Conservation (phyloP, 2,329 filamentous ascomycete species). For the Lomentospora prolificans region DNA sequence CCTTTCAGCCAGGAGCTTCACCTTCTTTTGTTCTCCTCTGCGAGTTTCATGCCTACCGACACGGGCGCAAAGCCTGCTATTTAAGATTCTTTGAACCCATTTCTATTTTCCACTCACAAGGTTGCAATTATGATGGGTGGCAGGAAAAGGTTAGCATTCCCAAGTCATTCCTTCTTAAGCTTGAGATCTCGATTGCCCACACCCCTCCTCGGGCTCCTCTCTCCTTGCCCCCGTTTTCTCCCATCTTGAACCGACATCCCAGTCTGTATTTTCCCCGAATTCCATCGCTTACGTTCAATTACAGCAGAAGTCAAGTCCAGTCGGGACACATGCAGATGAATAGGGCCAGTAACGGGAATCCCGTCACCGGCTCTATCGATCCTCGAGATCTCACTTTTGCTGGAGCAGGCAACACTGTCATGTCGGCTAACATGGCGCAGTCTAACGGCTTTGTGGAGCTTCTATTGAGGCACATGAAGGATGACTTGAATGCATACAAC, state of each 20-base stretch:
- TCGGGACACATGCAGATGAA: neutral
- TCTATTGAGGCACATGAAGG: slow-evolving; percentile 23
- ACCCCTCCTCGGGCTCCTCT: neutral
- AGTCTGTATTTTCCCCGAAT: neutral
- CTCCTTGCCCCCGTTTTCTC: neutral
- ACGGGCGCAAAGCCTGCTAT: too few relatives aligned
- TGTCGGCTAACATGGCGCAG: slow-evolving; percentile 6
- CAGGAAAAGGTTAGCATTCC: slow-evolving; percentile 4
- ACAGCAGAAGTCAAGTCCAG: neutral
- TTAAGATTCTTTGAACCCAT: neutral
- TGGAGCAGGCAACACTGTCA: neutral
- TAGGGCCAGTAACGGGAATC: neutral
- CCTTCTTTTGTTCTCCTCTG: slow-evolving; percentile 2
- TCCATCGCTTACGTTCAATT: neutral
- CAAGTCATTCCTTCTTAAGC: neutral
- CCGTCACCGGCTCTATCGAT: slow-evolving; percentile 2
- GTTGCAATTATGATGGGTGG: neutral
- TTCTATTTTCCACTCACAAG: neutral
- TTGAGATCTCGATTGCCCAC: neutral
- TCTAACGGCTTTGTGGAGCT: slow-evolving; percentile 10
- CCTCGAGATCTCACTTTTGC: neutral
- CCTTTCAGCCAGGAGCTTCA: slow-evolving; percentile 5
- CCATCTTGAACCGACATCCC: neutral
- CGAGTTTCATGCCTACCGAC: slow-evolving; percentile 2
- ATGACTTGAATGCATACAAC: slow-evolving; percentile 31